Base-by-base conservation (phyloP, 345 rosid genomes). In the Rhodamnia rubescens region DNA sequence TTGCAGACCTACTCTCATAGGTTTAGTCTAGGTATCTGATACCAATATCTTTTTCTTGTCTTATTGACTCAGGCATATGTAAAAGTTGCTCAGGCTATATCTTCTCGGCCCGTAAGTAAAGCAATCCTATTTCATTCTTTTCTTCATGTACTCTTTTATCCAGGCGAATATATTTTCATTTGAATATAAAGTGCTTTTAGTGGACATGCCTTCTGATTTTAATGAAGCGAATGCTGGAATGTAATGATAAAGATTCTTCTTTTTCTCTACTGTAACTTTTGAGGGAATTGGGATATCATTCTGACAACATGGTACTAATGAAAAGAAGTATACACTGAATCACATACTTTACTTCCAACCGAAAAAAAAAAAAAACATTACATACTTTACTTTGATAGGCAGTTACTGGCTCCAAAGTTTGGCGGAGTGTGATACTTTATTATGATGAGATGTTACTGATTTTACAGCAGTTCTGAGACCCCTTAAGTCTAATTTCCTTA, bases 11-110 rank as follows among this genome's bases (percentile, higher is more conserved):
- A 64, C 78, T 32, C 78, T 32, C 44, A 32, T 18, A 64, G 78
- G 18, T 32, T 64, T 64, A 64, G 24, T 64, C 24, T 64, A 64
- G 44, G 24, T 29, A 81, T 57, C 53, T 78, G 55, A 5, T 8
- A 29, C 27, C 57, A 78, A 18, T 78, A 2, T 53, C n/a, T 85
- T 69, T 81, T 15, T 32, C 81, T 61, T 83, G 2, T 74, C 86
- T 89, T 80, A 86, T 52, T 20, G 84, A 87, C 88, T 87, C 92
- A 97, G 98, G 99, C 99, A 29, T 97, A 94, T 61, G 20, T 94
- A 85, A 97, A 97, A 90, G 91, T 95, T 86, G 99, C 98, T 74
- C 99, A 97, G 91, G 99, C 98, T 85, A 92, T 95, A 87, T 95
- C 99, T 12, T 95, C 99, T 87, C 92, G 98, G 86, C 89, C 99